Conservation (phyloP, 495 filamentous ascomycete genomes). For the Pseudomonodictys pantanalensis region DNA sequence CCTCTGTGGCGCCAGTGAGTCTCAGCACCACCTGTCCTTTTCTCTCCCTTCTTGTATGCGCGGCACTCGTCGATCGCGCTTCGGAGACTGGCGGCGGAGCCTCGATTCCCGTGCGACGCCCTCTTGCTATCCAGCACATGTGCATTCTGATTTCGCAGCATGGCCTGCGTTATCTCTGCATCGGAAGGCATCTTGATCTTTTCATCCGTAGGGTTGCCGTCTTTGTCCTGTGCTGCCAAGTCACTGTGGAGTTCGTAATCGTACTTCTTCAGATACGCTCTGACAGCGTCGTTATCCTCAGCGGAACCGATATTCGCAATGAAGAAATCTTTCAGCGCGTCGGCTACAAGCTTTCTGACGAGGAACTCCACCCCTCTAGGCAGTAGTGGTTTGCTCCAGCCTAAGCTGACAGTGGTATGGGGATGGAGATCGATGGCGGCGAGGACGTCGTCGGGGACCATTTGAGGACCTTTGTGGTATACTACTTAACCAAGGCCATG, state of each 20-base stretch:
- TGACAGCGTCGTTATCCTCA: background rate
- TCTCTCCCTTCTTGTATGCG: no score
- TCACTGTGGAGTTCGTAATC: background rate
- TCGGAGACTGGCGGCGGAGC: no score
- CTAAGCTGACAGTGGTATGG: background rate
- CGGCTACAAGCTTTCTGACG: background rate
- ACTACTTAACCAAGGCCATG: background rate
- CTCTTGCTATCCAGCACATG: no score
- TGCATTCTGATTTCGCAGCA: no score
- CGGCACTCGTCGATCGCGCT: no score
- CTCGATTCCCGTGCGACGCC: no score
- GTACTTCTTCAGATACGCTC: background rate
- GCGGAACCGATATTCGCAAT: background rate
- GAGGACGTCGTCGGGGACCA: background rate
- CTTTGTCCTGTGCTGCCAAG: no score
- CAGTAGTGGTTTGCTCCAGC: background rate
- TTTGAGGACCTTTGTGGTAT: background rate
- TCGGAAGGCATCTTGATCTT: no score
- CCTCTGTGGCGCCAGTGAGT: no score
- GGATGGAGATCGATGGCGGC: conserved; percentile 1
- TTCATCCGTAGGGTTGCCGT: no score
- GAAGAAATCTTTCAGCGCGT: background rate
- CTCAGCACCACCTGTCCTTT: no score
- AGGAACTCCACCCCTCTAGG: background rate
- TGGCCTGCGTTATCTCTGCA: no score